These are phyloP conservation scores for Psidium guajava DNA, from an alignment of 345 rosid species.

Conservation along the genomic window DNA sequence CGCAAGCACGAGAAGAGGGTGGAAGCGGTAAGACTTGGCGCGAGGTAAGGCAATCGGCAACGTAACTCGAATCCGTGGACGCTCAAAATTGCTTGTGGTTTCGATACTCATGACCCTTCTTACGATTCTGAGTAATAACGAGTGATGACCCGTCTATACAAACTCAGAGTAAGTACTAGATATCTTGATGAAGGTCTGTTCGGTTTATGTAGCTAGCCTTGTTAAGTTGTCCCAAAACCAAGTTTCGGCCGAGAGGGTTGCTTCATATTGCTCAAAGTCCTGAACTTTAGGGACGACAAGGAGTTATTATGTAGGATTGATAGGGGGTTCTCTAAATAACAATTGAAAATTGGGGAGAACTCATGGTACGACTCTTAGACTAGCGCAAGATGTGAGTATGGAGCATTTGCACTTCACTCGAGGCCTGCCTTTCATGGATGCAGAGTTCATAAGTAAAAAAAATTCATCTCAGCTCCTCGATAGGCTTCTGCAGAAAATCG, in stretches of 20 bases:
- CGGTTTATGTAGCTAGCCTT: constrained; percentile 10
- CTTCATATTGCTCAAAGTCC: constrained; percentile 15
- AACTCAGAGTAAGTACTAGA: constrained; percentile 13
- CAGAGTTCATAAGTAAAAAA: constrained; percentile 60
- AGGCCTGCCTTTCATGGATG: constrained; percentile 40
- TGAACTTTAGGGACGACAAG: constrained; percentile 23
- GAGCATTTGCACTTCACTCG: constrained; percentile 66
- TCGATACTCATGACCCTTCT: neutral
- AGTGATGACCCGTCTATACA: constrained; percentile 26
- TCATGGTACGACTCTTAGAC: constrained; percentile 17
- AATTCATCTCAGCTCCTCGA: constrained; percentile 44
- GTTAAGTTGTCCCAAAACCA: constrained; percentile 5
- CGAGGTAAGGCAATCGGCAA: neutral
- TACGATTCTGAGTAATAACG: neutral
- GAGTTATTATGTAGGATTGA: neutral
- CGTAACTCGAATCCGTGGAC: neutral
- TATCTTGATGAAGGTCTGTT: constrained; percentile 32
- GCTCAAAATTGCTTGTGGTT: neutral
- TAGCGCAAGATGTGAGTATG: constrained; percentile 52
- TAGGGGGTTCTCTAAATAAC: neutral
- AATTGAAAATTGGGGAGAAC: constrained; percentile 3
- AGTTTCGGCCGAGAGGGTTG: constrained; percentile 6
- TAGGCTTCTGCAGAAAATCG: constrained; percentile 25
- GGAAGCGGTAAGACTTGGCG: neutral
- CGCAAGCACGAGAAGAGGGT: too few relatives aligned